phyloP scores from a whole-genome alignment of 257 asterid species.

The Scutellaria galericulata region DNA sequence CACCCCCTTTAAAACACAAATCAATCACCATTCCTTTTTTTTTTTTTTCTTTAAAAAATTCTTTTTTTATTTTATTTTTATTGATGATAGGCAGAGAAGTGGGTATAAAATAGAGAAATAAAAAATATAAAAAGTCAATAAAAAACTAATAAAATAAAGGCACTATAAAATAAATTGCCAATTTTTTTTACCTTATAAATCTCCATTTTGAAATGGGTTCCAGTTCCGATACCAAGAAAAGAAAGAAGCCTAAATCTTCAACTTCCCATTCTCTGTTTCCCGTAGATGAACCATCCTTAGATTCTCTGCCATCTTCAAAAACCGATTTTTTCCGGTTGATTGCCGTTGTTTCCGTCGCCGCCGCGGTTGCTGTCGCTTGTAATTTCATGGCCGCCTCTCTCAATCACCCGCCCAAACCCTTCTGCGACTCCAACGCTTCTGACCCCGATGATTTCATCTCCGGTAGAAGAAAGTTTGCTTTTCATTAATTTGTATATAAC shows the following conservation, averaged over 20 bases:
- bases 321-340: slow-evolving; percentile 59
- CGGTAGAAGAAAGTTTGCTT: slow-evolving; percentile 39
- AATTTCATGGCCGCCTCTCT: slow-evolving; percentile 48
- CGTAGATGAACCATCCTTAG: slow-evolving; percentile 44
- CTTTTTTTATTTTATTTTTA: too few relatives aligned
- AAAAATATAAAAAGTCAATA: too few relatives aligned
- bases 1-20: background rate
- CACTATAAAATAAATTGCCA: background rate
- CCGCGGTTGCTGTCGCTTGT: slow-evolving; percentile 63
- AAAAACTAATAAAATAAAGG: too few relatives aligned
- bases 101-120: background rate
- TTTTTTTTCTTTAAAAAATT: too few relatives aligned
- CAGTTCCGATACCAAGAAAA: slow-evolving; percentile 30
- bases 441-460: slow-evolving; percentile 48
- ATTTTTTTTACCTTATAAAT: background rate
- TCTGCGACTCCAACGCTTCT: slow-evolving; percentile 50
- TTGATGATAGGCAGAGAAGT: too few relatives aligned
- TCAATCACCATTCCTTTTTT: too few relatives aligned
- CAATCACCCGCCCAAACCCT: slow-evolving; percentile 59
- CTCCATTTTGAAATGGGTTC: slow-evolving; percentile 31
- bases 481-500: background rate
- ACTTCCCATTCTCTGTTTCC: slow-evolving; percentile 31
- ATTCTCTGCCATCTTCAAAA: slow-evolving; percentile 61
- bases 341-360: slow-evolving; percentile 64
- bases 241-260: slow-evolving; percentile 37